A percentile compares a stretch with the other conserved stretches of the same genome.
Evolutionary conservation across 768 basidiomycete species (phyloP).

Genomic region (Collybia nuda): DNA sequence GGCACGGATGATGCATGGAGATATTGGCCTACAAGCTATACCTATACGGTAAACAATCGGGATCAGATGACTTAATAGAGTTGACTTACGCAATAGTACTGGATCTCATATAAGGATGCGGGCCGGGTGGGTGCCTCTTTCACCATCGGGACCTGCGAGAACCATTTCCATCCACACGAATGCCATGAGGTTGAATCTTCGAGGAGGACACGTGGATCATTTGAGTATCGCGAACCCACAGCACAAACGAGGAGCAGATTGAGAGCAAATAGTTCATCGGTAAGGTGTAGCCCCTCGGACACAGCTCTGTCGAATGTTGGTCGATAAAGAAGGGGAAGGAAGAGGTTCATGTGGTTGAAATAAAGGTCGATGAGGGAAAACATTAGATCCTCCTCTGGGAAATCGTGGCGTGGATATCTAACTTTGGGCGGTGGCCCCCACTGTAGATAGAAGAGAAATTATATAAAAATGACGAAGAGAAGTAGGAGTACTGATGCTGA

Average conservation of each 20-base stretch:
- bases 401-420: conserved; percentile 27
- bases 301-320: conserved; percentile 61
- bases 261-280: conserved; percentile 51
- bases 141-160: conserved; percentile 62
- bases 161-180: conserved; percentile 66
- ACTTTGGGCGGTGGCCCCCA: conserved; percentile 12
- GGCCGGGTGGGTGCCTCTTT: conserved; percentile 55
- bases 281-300: conserved; percentile 47
- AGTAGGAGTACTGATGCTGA: neutral
- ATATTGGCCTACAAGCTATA: conserved; percentile 52
- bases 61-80: conserved; percentile 2
- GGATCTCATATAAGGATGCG: conserved; percentile 72
- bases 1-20: conserved; percentile 59
- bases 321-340: conserved; percentile 70
- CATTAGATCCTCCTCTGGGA: conserved; percentile 55
- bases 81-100: conserved; percentile 56
- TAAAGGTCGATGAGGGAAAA: conserved; percentile 58
- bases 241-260: conserved; percentile 74
- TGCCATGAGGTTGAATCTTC: conserved; percentile 31
- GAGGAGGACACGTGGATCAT: conserved; percentile 58
- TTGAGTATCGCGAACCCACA: conserved; percentile 54
- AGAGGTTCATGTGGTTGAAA: conserved; percentile 56
- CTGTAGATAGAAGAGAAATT: conserved; percentile 13
- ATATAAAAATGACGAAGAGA: conserved; percentile 24
- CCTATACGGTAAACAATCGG: neutral